Conservation (phyloP, 1,139 yeast species). For the Yamadazyma spencermartinsiae region DNA sequence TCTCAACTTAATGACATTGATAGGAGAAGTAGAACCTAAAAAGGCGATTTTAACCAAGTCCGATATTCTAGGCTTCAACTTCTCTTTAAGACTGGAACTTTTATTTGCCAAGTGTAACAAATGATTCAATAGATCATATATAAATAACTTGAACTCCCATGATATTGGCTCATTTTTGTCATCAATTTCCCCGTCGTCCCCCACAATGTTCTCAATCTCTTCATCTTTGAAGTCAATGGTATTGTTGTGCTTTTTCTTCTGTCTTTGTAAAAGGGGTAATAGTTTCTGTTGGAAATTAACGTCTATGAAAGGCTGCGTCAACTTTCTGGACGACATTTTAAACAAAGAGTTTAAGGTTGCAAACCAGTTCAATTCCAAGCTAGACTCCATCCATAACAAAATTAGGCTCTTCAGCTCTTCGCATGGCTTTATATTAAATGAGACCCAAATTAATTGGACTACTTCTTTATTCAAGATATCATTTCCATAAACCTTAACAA, state of each 20-base stretch:
- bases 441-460: conserved; percentile 41
- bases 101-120: conserved; percentile 46
- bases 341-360: conserved; percentile 39
- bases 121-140: conserved; percentile 58
- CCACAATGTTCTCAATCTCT: conserved; percentile 47
- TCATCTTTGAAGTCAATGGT: conserved; percentile 44
- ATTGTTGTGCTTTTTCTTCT: conserved; percentile 37
- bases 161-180: conserved; percentile 62
- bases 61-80: conserved; percentile 54
- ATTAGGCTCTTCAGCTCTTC: conserved; percentile 34
- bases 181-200: conserved; percentile 24
- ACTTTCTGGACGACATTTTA: conserved; percentile 37
- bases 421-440: conserved; percentile 45
- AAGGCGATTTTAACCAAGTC: conserved; percentile 83
- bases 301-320: conserved; percentile 42
- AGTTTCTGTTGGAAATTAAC: conserved; percentile 42
- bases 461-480: conserved; percentile 36
- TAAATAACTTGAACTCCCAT: conserved; percentile 68
- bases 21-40: conserved; percentile 75
- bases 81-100: conserved; percentile 39
- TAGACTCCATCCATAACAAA: conserved; percentile 42
- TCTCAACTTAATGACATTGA: conserved; percentile 57
- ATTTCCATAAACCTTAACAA: conserved; percentile 41
- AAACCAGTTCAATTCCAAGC: conserved; percentile 42
- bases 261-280: conserved; percentile 45